Base-by-base conservation (phyloP, 768 basidiomycete species). In the Pulveroboletus sp. region DNA sequence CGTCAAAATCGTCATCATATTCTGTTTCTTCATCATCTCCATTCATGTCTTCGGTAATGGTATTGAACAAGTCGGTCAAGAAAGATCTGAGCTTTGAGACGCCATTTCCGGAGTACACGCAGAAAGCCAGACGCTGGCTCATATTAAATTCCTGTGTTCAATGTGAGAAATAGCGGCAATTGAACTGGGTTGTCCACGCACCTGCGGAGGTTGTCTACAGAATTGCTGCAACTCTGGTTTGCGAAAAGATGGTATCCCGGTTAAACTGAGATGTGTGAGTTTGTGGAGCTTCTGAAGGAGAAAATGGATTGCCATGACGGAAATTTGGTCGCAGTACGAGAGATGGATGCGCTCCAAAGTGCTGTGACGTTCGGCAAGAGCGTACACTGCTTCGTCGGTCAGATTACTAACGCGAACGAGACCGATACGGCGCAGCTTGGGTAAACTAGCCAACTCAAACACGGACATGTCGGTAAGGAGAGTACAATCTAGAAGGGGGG, bases 271-370 rank as follows among this genome's bases (percentile, higher is more conserved):
- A 72, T 99, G 97, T 1, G 92, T 97, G 25, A 99, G 74, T 57
- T 90, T 89, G 62, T 84, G 83, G n/a, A 98, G 77, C 61, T 87
- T 85, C 62, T 88, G 84, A 36, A 99, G 78, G 38, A 99, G 78
- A 67, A 87, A 91, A 61, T 94, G 88, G 41, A 98, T 81, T 16
- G 94, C 94, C 72, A 85, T 79, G 58, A 97, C 90, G 6, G 89
- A 84, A 47, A 99, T 87, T 61, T 94, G 90, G 65, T 97, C 92
- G 67, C 97, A 99, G 64, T 98, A 97, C 3, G 93, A 97, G 41
- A 99, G 75, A 69, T 99, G 97, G 19, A 99, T 92, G 34, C 97
- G 86, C 65, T 99, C 97, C 20, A 98, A 77, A 9, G 91, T 87
- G 24, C 82, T 81, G 59, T 90, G 84, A 14, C 92, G 81, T 52